Evolutionary conservation across 805 yeast species (phyloP), one percentile per base, ranked within the genome.

Genomic region (Pichia cephalocereana): DNA sequence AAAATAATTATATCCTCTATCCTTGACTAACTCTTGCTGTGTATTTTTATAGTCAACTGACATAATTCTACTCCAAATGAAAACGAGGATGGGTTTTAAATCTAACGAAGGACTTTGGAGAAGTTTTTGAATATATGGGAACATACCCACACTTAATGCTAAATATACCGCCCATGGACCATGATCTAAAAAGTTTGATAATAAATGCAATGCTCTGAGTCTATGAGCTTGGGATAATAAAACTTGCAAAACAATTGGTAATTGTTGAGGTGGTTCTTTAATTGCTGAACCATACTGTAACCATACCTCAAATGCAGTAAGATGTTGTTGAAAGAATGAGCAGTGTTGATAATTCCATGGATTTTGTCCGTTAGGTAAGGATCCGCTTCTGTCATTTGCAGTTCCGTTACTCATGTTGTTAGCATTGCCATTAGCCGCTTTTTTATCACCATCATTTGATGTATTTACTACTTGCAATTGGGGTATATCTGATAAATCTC

Each of bases 121-220:
- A 23, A 93, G 72, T 57, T 90, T 88, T 47, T 91, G 70, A 32
- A 93, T 96, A 61, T 93, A 93, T 0, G 98, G 98, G 65, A 91
- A 93, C 31, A 93, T 91, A 23, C 98, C 98, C 54, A 93, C 90
- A 8, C 96, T 86, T 32, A 93, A 69, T 0, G 97, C 95, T 31
- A 90, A 69, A 57, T 89, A 86, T 0, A 93, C 98, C 0, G 99
- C 98, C 95, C 96, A 88, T 0, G 99, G 96, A 0, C 99, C 99
- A 37, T 93, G 68, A 64, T 93, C 99, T 40, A 93, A 70, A 61
- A 91, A 93, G 56, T 86, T 78, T 5, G 96, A 83, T 12, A 93
- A 71, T 48, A 93, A 63, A 37, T 86, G 86, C 46, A 93, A 70
- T 0, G 99, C 98, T 30, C 98, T 69, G 15, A 91, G 75, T 52